These are phyloP conservation scores for Phytophthora pini DNA, from an alignment of 352 stramenopile genomes.

Conservation along the genomic window DNA sequence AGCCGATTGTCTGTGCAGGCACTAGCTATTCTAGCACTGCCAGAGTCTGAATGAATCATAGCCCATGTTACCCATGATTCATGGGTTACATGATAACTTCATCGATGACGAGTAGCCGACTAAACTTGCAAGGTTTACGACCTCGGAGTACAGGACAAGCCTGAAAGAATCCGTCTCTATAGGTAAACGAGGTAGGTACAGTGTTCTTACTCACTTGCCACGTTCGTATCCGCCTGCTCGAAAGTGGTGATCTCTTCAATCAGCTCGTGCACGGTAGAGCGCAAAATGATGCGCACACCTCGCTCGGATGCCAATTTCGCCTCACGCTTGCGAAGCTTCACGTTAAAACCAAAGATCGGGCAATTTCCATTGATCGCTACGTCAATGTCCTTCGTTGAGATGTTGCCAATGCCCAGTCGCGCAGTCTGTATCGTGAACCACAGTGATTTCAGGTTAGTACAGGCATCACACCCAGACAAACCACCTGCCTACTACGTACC, in stretches of 20 bases:
- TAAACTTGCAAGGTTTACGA: no score
- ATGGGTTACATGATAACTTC: no score
- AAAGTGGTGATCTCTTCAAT: constrained; percentile 76
- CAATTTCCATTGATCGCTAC: constrained; percentile 82
- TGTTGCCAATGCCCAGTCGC: constrained; percentile 80
- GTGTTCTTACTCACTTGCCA: constrained; percentile 11
- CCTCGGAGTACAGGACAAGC: not conserved
- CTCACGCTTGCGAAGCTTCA: constrained; percentile 72
- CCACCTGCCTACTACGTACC: constrained; percentile 25
- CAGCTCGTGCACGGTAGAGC: constrained; percentile 75
- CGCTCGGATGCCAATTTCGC: constrained; percentile 56
- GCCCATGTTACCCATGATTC: no score
- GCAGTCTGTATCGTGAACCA: constrained; percentile 52
- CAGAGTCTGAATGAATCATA: no score
- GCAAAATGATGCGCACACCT: constrained; percentile 73
- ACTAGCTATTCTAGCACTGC: no score
- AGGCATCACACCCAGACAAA: constrained; percentile 4
- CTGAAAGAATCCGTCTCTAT: constrained; percentile 1
- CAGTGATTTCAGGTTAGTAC: constrained; percentile 13
- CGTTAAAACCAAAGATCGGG: constrained; percentile 87
- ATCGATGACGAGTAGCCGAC: no score
- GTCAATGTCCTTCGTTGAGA: constrained; percentile 82
- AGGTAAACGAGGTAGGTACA: not conserved
- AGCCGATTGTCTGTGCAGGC: no score
- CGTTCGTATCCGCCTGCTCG: constrained; percentile 30